Evolutionary conservation across 331 rosid species (phyloP).

Genomic region (Prunus yedoensis): DNA sequence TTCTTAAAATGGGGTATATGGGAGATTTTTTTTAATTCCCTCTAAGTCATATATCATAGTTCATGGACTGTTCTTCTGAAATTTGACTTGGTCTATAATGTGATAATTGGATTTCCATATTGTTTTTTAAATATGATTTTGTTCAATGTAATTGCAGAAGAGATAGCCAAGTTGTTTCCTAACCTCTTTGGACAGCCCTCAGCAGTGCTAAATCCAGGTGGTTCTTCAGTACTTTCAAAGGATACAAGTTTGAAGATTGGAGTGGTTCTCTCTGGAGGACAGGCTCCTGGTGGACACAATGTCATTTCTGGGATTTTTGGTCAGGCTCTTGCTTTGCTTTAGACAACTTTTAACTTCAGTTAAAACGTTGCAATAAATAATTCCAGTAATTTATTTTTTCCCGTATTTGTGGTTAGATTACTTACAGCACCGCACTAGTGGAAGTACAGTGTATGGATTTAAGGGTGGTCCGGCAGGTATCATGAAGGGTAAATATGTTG

Average conservation of each 20-base stretch:
- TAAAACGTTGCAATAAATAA: not conserved
- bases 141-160: slow-evolving; percentile 15
- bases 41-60: not conserved
- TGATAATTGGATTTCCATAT: not conserved
- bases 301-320: slow-evolving; percentile 26
- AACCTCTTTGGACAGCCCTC: slow-evolving; percentile 25
- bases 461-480: slow-evolving; percentile 28
- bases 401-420: not conserved
- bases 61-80: not conserved
- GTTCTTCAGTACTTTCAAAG: not conserved
- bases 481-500: slow-evolving; percentile 24
- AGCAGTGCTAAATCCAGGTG: not conserved
- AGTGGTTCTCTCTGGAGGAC: slow-evolving; percentile 31
- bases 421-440: slow-evolving; percentile 17
- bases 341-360: not conserved
- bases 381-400: too few species aligned
- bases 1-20: not conserved
- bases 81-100: not conserved
- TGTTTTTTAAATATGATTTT: not conserved
- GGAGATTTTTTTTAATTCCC: too few species aligned
- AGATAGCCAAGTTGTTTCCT: slow-evolving; percentile 28
- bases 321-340: not conserved
- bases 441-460: slow-evolving; percentile 20
- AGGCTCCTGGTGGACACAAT: slow-evolving; percentile 32
- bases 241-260: slow-evolving; percentile 20